Conservation (phyloP, 306 rosid genomes). For the Vigna mungo region DNA sequence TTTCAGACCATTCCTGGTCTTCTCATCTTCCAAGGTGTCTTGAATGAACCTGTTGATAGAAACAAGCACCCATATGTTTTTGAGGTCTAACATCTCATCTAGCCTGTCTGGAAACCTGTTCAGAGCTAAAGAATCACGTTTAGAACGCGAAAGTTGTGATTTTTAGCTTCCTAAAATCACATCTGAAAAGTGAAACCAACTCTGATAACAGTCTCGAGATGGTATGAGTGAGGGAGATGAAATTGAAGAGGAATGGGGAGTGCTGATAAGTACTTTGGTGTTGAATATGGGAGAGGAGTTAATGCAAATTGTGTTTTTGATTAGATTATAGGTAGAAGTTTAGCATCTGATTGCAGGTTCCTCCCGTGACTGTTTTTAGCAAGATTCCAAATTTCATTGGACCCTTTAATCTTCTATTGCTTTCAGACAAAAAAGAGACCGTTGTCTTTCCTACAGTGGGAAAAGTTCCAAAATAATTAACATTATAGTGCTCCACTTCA, state of each 20-base stretch:
- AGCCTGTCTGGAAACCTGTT: not conserved
- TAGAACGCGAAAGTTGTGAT: not conserved
- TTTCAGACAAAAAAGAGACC: constrained; percentile 42
- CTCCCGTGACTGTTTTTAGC: constrained; percentile 65
- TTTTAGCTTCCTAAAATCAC: constrained; percentile 2
- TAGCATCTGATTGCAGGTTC: constrained; percentile 45
- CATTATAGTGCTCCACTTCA: constrained; percentile 37
- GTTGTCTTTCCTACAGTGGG: constrained; percentile 43
- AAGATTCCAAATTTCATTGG: constrained; percentile 53
- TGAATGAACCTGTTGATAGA: constrained; percentile 63
- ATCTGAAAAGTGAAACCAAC: not conserved
- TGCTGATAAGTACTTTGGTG: constrained; percentile 33
- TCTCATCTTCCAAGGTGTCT: constrained; percentile 54
- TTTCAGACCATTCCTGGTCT: constrained; percentile 54
- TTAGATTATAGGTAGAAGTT: constrained; percentile 12
- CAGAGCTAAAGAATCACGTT: not conserved
- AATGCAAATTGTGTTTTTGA: constrained; percentile 28
- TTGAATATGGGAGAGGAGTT: constrained; percentile 27
- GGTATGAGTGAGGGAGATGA: constrained; percentile 36
- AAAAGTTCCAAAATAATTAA: constrained; percentile 40
- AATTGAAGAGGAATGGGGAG: constrained; percentile 17
- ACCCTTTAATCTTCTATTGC: constrained; percentile 42
- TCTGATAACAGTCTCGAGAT: constrained; percentile 18
- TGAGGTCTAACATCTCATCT: constrained; percentile 58
- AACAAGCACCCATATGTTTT: constrained; percentile 58